Base-by-base conservation (phyloP, 805 yeast species). In the Blastobotrys robertii region DNA sequence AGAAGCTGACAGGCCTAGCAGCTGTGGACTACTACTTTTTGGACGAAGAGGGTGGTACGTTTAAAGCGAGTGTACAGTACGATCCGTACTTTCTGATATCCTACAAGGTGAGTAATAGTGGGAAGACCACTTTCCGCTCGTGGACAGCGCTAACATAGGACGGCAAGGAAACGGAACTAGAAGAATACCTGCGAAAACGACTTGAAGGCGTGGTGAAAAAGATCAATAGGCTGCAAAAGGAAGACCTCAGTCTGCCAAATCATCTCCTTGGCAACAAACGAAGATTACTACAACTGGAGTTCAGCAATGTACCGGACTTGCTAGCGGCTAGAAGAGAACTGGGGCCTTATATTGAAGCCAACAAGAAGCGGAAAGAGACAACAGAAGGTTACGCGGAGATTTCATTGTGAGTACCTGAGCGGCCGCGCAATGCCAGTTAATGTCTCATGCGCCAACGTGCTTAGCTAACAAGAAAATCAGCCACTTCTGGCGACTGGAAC, bases 41-140 rank as follows among this genome's bases (percentile, higher is more conserved):
- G 6, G 97, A 88, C 59, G 95, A 85, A 55, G 97, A 88, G 59
- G 99, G 99, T 38, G 98, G 97, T 5, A 77, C 84, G 36, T 92
- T 94, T 68, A 92, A 90, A 58, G 80, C 87, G 3, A 81, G 95
- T 1, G 63, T 84, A 10, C 81, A 74, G 45, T 84, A 75, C 57
- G 87, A 85, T 52, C 99, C 99, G 0, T 92, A 92, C 60, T 84
- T 92, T 56, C 74, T 81, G 41, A 64, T 92, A 8, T 70, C 77
- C 2, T 76, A 85, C 49, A 67, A 73, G n/a, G 73, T 73, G 1
- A 76, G 77, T 4, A 61, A n/a, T 19, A 10, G 7, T 37, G 39
- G 13, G 15, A n/a, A 3, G 6, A n/a, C n/a, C n/a, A n/a, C n/a
- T n/a, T n/a, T n/a, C n/a, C n/a, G n/a, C n/a, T n/a, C n/a, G n/a